These are phyloP conservation scores for Erythrobasidium yunnanense DNA, from an alignment of 768 basidiomycete genomes.

Conservation along the genomic window DNA sequence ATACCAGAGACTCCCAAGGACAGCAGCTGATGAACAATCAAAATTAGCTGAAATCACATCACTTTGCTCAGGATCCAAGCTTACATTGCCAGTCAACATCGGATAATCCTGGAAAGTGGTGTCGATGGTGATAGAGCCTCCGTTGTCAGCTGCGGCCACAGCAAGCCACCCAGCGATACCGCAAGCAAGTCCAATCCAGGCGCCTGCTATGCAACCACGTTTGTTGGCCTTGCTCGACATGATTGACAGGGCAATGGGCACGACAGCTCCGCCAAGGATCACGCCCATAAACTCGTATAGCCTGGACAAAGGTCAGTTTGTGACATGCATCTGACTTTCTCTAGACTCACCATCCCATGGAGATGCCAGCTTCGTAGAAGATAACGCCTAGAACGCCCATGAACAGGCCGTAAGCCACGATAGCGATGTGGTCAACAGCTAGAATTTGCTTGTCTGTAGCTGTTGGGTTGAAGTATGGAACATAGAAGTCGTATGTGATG, in stretches of 20 bases:
- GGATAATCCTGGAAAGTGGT: conserved; percentile 42
- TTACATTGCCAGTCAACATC: conserved; percentile 85
- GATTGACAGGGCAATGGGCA: conserved; percentile 22
- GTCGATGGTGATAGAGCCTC: conserved; percentile 58
- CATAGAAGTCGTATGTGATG: conserved; percentile 75
- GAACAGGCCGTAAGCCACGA: conserved; percentile 33
- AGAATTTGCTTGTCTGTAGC: conserved; percentile 52
- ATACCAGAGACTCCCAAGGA: conserved; percentile 72
- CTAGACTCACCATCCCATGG: conserved; percentile 34
- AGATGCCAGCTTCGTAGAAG: conserved; percentile 35
- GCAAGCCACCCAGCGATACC: conserved; percentile 69
- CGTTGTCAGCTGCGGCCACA: conserved; percentile 61
- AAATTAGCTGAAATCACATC: too few species aligned
- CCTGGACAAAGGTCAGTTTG: too few species aligned
- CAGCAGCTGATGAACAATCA: too few species aligned
- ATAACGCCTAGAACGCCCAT: conserved; percentile 46
- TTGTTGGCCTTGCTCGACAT: conserved; percentile 76
- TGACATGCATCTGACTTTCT: too few species aligned
- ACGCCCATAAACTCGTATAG: conserved; percentile 24
- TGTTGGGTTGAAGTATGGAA: conserved; percentile 67
- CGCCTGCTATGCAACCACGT: conserved; percentile 65
- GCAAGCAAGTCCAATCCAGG: conserved; percentile 37
- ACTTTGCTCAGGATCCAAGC: too few species aligned
- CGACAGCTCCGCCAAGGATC: conserved; percentile 12
- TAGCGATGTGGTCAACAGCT: conserved; percentile 4